Evolutionary conservation across 2,329 filamentous ascomycete species (phyloP).

Genomic region (Periconia macrospinosa): DNA sequence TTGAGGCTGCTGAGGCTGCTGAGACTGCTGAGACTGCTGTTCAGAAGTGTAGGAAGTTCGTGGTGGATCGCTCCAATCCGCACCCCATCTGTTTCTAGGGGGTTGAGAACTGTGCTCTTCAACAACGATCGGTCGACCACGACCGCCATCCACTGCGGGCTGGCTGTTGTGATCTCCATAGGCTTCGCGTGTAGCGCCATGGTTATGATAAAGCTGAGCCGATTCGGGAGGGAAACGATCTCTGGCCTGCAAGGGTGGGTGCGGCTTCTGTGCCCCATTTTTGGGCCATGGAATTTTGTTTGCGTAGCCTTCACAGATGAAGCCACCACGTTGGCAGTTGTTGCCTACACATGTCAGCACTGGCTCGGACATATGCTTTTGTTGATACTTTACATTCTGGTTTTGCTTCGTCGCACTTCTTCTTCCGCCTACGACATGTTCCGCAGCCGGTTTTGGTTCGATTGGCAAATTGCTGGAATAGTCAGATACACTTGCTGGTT

Average conservation of each 20-base stretch:
- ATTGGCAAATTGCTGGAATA: conserved; percentile 77
- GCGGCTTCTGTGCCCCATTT: conserved; percentile 60
- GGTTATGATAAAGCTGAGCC: conserved; percentile 32
- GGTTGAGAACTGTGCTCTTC: conserved; percentile 47
- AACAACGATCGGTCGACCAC: conserved; percentile 49
- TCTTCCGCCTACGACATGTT: conserved; percentile 89
- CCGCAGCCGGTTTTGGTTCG: conserved; percentile 94
- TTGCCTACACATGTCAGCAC: conserved; percentile 44
- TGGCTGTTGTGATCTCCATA: conserved; percentile 37
- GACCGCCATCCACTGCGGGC: conserved; percentile 45
- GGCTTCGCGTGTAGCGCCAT: conserved; percentile 29
- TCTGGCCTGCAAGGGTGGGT: conserved; percentile 80
- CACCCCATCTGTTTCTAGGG: conserved; percentile 23
- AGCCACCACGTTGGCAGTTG: conserved; percentile 89
- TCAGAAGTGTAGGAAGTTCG: conserved; percentile 27
- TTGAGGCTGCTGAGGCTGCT: conserved; percentile 14
- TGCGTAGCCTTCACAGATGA: conserved; percentile 88
- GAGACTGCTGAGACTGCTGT: conserved; percentile 4
- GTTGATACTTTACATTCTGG: conserved; percentile 71
- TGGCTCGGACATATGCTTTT: background rate
- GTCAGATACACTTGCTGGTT: conserved; percentile 11
- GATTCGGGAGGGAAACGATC: conserved; percentile 51
- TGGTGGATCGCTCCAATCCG: conserved; percentile 24
- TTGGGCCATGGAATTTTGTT: conserved; percentile 79
- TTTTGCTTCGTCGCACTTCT: conserved; percentile 96